These are phyloP conservation scores for Rhizophagus prolifer DNA, from an alignment of 192 early-diverging fungal genomes.

Conservation along the genomic window DNA sequence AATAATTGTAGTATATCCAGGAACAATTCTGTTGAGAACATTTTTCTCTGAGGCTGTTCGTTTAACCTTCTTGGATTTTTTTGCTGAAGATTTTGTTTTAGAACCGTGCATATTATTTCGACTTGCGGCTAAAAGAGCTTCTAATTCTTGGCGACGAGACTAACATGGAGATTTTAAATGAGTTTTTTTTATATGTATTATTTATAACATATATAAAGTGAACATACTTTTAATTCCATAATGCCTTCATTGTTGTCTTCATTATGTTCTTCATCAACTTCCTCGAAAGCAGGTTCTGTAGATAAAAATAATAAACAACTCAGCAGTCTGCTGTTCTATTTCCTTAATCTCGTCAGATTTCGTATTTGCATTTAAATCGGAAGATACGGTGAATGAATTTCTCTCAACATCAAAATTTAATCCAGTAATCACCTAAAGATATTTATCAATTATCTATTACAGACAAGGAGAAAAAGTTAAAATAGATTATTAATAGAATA, in stretches of 20 bases:
- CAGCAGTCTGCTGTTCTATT: too few relatives aligned
- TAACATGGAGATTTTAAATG: background rate
- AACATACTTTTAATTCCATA: constrained; percentile 21
- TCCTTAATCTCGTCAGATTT: background rate
- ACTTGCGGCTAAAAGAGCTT: background rate
- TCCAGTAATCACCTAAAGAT: constrained; percentile 3
- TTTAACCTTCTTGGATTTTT: constrained; percentile 19
- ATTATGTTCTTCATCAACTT: background rate
- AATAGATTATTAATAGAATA: constrained; percentile 21
- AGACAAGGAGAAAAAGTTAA: background rate
- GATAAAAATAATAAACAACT: background rate
- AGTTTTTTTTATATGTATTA: background rate
- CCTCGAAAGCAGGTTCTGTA: background rate
- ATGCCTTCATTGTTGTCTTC: constrained; percentile 6
- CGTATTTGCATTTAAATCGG: background rate
- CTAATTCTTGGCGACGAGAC: constrained; percentile 18
- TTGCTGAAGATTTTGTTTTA: constrained; percentile 13
- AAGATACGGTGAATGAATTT: background rate
- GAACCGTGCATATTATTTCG: background rate
- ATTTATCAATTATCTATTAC: background rate
- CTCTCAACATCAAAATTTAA: constrained; percentile 16
- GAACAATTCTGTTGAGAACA: constrained; percentile 27
- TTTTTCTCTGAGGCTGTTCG: background rate
- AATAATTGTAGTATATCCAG: constrained; percentile 44
- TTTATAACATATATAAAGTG: background rate